Base-by-base conservation (phyloP, 805 yeast species). In the Starmerella sirachaensis region DNA sequence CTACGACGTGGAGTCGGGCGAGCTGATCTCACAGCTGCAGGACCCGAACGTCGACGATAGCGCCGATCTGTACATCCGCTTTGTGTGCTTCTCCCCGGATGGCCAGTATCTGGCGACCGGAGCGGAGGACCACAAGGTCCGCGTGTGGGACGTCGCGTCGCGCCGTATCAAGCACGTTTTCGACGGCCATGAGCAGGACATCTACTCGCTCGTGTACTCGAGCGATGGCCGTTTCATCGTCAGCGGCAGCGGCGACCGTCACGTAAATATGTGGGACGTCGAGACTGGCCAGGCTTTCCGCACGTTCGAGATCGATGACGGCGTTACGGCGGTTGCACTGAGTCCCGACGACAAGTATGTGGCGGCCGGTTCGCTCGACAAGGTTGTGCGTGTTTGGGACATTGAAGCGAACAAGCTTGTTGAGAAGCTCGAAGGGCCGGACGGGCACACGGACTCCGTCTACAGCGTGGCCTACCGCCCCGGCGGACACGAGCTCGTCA, bases 321-420 rank as follows among this genome's bases (percentile, higher is more conserved):
- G 98, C 51, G 97, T 88, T 37, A 88, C 98, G 39, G 88, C 98
- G 0, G 96, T 88, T 31, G 94, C 96, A 16, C 88, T 88, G 29
- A 82, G 94, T 7, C 96, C 96, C 34, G 93, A 88, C 60, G 95
- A 96, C 27, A 74, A 78, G 51, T 73, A 76, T 52, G 84, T 91
- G 52, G 97, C 96, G 27, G 97, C 96, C 13, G 98, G 98, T 35
- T 81, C 94, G 24, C 72, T 88, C 48, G 98, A 88, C 65, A 72
- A 93, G 62, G 80, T 94, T 22, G 96, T 91, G 36, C 72, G 97
- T 46, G 94, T 91, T 33, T 88, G 97, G 96, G 95, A 88, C 63
- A 79, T 94, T 8, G 73, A 81, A 31, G 80, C 93, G 18, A 95
- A 95, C 2, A 80, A 80, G 65, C 64, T 86, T 37, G 93, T 88